These are phyloP conservation scores for Gaeumannomyces tritici DNA, from an alignment of 2,329 filamentous ascomycete genomes.

Conservation along the genomic window DNA sequence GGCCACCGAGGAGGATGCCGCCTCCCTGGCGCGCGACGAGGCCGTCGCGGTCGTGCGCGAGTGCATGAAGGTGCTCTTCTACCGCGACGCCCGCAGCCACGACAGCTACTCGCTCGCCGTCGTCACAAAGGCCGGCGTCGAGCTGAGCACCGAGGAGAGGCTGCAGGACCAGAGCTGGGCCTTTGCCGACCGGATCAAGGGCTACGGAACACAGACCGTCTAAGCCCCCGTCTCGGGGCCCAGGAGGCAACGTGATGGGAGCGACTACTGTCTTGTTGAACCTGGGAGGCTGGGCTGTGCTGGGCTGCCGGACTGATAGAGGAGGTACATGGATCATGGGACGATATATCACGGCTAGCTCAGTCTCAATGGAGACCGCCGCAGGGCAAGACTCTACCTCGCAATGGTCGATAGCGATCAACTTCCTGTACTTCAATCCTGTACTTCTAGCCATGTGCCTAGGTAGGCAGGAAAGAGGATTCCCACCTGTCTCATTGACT, in stretches of 20 bases:
- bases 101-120: slow-evolving; percentile 88
- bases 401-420: not conserved
- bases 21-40: slow-evolving; percentile 63
- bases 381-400: not conserved
- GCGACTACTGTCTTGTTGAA: not conserved
- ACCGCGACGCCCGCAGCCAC: slow-evolving; percentile 87
- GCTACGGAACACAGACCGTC: slow-evolving; percentile 80
- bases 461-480: not conserved
- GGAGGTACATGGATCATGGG: not conserved
- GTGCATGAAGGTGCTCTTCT: slow-evolving; percentile 98
- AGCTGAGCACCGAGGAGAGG: slow-evolving; percentile 75
- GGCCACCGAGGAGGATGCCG: slow-evolving; percentile 71
- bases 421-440: not conserved
- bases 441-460: no score
- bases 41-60: slow-evolving; percentile 77
- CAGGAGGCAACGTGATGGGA: not conserved
- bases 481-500: no score
- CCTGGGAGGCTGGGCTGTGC: no score
- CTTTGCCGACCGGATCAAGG: slow-evolving; percentile 89
- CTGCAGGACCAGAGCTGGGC: slow-evolving; percentile 96
- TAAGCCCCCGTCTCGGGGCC: slow-evolving; percentile 17
- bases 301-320: no score
- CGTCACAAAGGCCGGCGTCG: slow-evolving; percentile 80
- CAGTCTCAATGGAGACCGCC: not conserved
- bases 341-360: no score